A percentile compares a stretch with the other conserved stretches of the same genome.
Evolutionary conservation across 306 rosid genomes (phyloP).

Genomic region (Corylus americana): DNA sequence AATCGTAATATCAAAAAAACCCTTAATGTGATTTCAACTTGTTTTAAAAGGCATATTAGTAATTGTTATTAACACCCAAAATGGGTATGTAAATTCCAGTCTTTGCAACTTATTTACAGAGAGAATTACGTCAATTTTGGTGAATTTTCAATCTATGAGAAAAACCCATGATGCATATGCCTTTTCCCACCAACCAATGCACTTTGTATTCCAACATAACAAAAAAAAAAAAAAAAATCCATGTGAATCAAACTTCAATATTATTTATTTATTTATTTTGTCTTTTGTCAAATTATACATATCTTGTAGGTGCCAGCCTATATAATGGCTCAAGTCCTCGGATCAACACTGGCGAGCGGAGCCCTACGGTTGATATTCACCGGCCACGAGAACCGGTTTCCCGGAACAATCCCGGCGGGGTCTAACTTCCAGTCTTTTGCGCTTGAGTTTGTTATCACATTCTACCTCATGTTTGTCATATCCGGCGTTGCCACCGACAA

Average conservation of each 20-base stretch:
- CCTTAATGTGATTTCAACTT: too few species aligned
- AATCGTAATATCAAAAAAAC: too few species aligned
- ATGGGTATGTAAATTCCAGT: too few species aligned
- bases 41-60: too few species aligned
- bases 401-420: slow-evolving; percentile 65
- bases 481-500: slow-evolving; percentile 84
- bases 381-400: slow-evolving; percentile 43
- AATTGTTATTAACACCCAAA: too few species aligned
- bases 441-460: slow-evolving; percentile 80
- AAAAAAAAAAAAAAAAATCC: too few species aligned
- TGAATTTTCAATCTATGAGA: not conserved
- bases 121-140: not conserved
- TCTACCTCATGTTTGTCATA: slow-evolving; percentile 73
- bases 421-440: slow-evolving; percentile 60
- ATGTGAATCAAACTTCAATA: not conserved
- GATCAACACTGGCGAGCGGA: slow-evolving; percentile 75
- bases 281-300: not conserved
- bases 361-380: slow-evolving; percentile 61
- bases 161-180: not conserved
- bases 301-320: slow-evolving; percentile 67
- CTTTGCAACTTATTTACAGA: too few species aligned
- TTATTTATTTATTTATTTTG: not conserved
- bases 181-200: too few species aligned
- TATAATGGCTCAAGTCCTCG: slow-evolving; percentile 58
- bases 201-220: not conserved